A percentile compares a stretch with the other conserved stretches of the same genome.
Conservation (phyloP, 2,329 filamentous ascomycete species). For the Xylariaceae sp. region DNA sequence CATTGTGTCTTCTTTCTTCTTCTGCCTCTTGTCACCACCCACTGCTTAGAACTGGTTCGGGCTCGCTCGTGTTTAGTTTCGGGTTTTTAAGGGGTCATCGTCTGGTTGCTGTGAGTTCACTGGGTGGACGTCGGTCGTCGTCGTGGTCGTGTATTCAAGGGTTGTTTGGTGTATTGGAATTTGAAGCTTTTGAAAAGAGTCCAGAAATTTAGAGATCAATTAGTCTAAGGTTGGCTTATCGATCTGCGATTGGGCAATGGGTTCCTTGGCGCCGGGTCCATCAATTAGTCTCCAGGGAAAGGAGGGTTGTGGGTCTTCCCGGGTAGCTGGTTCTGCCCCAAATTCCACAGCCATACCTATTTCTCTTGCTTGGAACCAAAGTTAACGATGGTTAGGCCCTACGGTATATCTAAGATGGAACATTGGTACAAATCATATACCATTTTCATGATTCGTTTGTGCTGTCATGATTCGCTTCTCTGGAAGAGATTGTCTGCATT, state of each 20-base stretch:
- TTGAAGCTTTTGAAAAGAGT: not conserved
- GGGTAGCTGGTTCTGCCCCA: not conserved
- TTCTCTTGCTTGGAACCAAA: too few relatives aligned
- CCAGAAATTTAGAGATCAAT: conserved; percentile 19
- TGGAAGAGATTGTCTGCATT: too few relatives aligned
- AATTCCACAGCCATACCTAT: too few relatives aligned
- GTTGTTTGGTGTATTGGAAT: not conserved
- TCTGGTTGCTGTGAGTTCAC: not conserved
- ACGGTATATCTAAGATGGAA: too few relatives aligned
- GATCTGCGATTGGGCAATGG: conserved; percentile 6
- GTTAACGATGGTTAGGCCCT: too few relatives aligned
- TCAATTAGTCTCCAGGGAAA: too few relatives aligned
- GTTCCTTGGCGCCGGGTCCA: conserved; percentile 2
- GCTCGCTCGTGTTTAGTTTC: not conserved
- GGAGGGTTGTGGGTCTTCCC: not conserved
- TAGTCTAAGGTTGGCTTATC: conserved; percentile 20
- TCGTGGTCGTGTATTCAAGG: not conserved
- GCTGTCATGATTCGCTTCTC: too few relatives aligned
- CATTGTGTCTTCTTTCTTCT: conserved; percentile 6
- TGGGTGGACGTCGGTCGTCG: not conserved
- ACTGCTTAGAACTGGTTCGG: not conserved
- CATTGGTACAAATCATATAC: too few relatives aligned
- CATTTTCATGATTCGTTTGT: too few relatives aligned
- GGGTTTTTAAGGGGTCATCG: not conserved
- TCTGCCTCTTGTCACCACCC: too few relatives aligned